Percentiles rank a stretch among this genome's conserved stretches.
Conservation (phyloP, 805 yeast genomes). For the Saturnispora ahearnii region DNA sequence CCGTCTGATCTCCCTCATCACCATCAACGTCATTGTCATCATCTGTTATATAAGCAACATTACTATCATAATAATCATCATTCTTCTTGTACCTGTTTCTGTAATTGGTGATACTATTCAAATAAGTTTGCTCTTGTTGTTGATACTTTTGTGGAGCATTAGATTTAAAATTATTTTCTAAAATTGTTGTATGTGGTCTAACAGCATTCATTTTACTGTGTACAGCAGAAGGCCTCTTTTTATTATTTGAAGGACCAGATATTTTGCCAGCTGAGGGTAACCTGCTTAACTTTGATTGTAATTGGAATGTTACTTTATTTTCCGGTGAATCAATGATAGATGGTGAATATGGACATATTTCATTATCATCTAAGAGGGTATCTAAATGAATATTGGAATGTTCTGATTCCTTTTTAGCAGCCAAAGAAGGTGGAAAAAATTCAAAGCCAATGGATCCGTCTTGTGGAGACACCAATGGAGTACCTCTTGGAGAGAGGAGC, state of each 20-base stretch:
- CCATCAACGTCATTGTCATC: constrained; percentile 26
- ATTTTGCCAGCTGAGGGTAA: neutral
- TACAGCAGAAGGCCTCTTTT: neutral
- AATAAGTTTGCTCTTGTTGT: constrained; percentile 45
- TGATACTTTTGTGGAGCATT: constrained; percentile 34
- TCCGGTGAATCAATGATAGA: constrained; percentile 1
- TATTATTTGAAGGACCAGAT: neutral
- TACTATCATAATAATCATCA: constrained; percentile 48
- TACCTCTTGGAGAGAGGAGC: constrained; percentile 25
- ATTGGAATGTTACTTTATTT: neutral
- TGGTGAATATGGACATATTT: neutral
- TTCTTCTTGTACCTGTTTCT: constrained; percentile 27
- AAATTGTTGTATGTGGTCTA: constrained; percentile 24
- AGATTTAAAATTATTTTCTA: constrained; percentile 26
- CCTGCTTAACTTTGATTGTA: neutral
- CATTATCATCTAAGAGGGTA: neutral
- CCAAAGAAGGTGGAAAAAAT: constrained; percentile 4
- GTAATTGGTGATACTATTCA: constrained; percentile 34
- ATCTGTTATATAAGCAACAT: constrained; percentile 18
- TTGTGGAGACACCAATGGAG: constrained; percentile 24
- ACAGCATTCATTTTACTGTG: constrained; percentile 6
- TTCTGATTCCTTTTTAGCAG: neutral
- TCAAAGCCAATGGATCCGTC: constrained; percentile 2
- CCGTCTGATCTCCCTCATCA: constrained; percentile 3
- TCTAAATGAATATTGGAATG: neutral